A percentile compares a stretch with the other conserved stretches of the same genome.
phyloP scores from a whole-genome alignment of 2,329 filamentous ascomycete genomes.

The Diaporthe sp. region DNA sequence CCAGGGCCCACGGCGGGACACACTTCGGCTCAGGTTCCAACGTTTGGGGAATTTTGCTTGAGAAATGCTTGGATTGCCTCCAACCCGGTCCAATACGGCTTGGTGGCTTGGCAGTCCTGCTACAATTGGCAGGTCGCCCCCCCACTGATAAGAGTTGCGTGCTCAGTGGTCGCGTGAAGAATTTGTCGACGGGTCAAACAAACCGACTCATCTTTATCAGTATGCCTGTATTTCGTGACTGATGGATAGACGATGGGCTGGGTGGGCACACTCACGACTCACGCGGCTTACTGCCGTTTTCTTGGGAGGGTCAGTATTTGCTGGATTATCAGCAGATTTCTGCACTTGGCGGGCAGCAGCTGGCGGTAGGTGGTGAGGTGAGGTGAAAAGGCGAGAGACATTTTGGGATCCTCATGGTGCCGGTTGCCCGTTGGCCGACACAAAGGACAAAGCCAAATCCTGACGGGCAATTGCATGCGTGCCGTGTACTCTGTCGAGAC shows the following conservation, averaged over 20 bases:
- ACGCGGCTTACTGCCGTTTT: not conserved
- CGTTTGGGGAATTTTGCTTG: not conserved
- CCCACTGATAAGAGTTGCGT: constrained; percentile 35
- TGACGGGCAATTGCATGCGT: not conserved
- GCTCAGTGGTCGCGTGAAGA: constrained; percentile 24
- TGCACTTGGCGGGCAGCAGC: not conserved
- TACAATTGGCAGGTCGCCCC: constrained; percentile 33
- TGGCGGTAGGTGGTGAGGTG: not conserved
- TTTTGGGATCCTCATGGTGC: not conserved
- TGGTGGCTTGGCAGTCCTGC: constrained; percentile 28
- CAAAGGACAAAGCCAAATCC: not conserved
- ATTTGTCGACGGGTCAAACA: constrained; percentile 10
- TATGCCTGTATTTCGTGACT: constrained; percentile 17
- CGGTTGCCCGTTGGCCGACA: not conserved
- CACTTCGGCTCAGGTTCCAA: not conserved
- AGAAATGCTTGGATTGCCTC: not conserved
- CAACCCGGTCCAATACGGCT: not conserved
- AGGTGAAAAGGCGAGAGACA: no score
- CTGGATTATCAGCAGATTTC: not conserved
- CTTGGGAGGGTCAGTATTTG: not conserved
- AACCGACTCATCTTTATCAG: constrained; percentile 30
- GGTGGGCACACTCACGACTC: not conserved
- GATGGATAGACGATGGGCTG: not conserved
- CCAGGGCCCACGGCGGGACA: not conserved
- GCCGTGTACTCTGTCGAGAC: not conserved